A percentile compares a stretch with the other conserved stretches of the same genome.
These are phyloP conservation scores for Abrus pulchellus DNA, from an alignment of 306 rosid species.

Conservation along the genomic window DNA sequence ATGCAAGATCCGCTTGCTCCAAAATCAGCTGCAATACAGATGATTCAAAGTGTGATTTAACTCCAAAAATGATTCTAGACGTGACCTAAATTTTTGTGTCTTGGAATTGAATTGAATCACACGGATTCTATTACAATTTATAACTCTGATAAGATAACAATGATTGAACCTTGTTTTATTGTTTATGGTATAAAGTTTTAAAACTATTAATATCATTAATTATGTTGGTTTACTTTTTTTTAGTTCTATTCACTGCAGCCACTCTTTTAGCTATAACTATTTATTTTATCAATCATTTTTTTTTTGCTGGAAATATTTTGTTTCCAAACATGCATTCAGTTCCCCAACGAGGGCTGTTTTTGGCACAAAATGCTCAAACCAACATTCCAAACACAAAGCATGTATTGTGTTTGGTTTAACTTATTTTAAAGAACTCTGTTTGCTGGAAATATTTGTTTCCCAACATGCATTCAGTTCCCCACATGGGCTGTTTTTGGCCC, in stretches of 20 bases:
- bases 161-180: background rate
- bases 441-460: too few relatives aligned
- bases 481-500: background rate
- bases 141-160: background rate
- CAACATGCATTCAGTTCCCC: too few relatives aligned
- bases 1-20: background rate
- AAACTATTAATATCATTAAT: background rate
- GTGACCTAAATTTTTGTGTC: background rate
- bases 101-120: background rate
- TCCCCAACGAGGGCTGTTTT: too few relatives aligned
- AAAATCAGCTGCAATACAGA: background rate
- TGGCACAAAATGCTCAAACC: too few relatives aligned
- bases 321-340: too few relatives aligned
- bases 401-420: too few relatives aligned
- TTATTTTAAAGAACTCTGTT: too few relatives aligned
- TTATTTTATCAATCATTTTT: too few relatives aligned
- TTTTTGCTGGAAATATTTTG: too few relatives aligned
- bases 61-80: background rate
- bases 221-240: background rate
- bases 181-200: background rate
- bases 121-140: background rate
- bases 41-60: background rate
- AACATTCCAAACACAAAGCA: too few relatives aligned
- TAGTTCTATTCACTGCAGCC: background rate
- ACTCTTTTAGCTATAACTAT: background rate